Base-by-base conservation (phyloP, 1,139 yeast species). In the Pichia sp. region DNA sequence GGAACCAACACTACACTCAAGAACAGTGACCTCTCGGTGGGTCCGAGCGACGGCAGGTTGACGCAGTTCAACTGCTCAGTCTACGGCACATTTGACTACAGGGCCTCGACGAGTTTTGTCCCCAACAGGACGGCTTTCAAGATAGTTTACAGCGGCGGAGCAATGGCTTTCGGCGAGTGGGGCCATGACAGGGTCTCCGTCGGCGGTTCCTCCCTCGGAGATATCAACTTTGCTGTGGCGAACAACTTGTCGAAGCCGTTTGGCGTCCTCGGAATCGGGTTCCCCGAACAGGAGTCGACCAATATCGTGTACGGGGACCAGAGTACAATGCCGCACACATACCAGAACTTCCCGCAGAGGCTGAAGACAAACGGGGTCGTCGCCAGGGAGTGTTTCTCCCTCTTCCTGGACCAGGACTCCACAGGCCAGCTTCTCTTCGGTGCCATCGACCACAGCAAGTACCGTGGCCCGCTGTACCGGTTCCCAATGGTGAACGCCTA, bases 251-350 rank as follows among this genome's bases (percentile, higher is more conserved):
- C 77, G 61, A 76, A 84, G 6, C 66, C 75, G 6, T 74, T 75
- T 51, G 86, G 86, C 48, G 85, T 84, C 29, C 69, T 83, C 48
- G 90, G 89, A 36, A 78, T 84, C 55, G 87, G 87, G 12, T 74
- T 81, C 49, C 71, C 75, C 6, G 80, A 76, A 0, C 68, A 79
- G 57, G 85, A 82, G 65, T 70, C 75, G 12, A 73, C 77, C 8
- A 16, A 29, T 10, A 8, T 42, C 8, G 9, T 41, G 2, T 24
- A 58, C 46, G 61, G 17, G 16, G 8, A 12, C n/a, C 12, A 6
- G n/a, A 14, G 38, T 5, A 9, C 38, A 14, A 12, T 6, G 38
- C 61, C 69, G n/a, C 52, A 57, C 43, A 38, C 10, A 7, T 83
- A 84, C 64, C 73, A 76, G 43, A 84, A 84, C 64, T 72, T 84